phyloP scores from a whole-genome alignment of 2,329 filamentous ascomycete genomes.

The Penicillium sp. region DNA sequence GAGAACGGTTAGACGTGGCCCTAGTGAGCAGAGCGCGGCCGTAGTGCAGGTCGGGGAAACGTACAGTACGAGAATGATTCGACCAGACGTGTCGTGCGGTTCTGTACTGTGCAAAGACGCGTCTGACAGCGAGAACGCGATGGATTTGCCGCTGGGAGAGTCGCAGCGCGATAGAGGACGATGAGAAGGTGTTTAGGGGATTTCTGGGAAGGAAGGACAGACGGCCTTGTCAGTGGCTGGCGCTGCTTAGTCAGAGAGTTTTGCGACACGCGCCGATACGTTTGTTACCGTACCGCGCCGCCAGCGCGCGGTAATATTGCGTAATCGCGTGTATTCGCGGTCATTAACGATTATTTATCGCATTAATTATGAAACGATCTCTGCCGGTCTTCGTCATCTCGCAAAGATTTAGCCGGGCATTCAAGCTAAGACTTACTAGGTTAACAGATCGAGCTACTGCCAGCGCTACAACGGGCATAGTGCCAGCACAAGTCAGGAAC shows the following conservation, averaged over 20 bases:
- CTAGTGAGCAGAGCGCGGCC: constrained; percentile 28
- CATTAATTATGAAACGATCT: no score
- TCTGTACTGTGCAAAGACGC: no score
- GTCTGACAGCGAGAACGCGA: no score
- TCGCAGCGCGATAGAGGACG: no score
- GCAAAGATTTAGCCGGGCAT: no score
- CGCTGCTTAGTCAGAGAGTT: background rate
- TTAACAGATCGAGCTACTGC: no score
- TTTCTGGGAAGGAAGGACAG: constrained; percentile 5
- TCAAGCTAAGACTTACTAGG: no score
- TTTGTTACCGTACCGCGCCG: background rate
- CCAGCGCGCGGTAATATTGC: background rate
- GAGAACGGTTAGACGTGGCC: constrained; percentile 22
- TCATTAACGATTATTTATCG: background rate
- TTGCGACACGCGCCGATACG: background rate
- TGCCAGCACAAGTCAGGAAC: constrained; percentile 17
- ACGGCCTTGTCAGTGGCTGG: background rate
- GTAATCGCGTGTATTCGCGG: background rate
- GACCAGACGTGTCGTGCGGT: constrained; percentile 1
- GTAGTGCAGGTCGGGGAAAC: constrained; percentile 35
- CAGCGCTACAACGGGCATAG: constrained; percentile 13
- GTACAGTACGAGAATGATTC: constrained; percentile 4
- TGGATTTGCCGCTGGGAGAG: no score
- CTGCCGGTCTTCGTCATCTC: no score
- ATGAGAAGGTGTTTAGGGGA: background rate